Evolutionary conservation across 2,329 filamentous ascomycete species (phyloP).

Genomic region (Trichophyton verrucosum): DNA sequence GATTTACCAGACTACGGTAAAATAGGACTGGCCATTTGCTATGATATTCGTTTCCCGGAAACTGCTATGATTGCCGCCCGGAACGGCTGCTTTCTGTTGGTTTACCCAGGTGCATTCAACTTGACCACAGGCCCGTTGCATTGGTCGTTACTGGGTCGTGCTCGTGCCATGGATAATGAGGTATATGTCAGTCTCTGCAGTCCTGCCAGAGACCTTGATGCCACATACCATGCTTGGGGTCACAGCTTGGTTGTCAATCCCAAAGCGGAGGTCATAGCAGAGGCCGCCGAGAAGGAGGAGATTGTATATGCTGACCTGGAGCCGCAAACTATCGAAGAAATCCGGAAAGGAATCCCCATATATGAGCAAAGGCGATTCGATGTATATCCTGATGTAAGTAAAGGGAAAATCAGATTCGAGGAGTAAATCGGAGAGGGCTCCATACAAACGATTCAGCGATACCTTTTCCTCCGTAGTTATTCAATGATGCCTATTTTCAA

Average conservation of each 20-base stretch:
- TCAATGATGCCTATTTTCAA: not conserved
- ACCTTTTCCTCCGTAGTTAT: not conserved
- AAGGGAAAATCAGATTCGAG: slow-evolving; percentile 38
- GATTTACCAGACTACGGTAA: slow-evolving; percentile 80
- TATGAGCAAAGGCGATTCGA: slow-evolving; percentile 80
- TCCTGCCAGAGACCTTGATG: slow-evolving; percentile 66
- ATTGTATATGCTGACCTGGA: slow-evolving; percentile 63
- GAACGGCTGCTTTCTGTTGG: slow-evolving; percentile 69
- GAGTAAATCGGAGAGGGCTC: slow-evolving; percentile 16
- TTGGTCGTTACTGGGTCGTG: slow-evolving; percentile 73
- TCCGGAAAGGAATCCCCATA: slow-evolving; percentile 72
- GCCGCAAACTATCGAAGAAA: slow-evolving; percentile 56
- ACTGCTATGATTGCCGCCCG: slow-evolving; percentile 79
- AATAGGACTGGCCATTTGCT: slow-evolving; percentile 86
- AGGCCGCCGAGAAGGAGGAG: slow-evolving; percentile 66
- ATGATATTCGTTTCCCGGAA: slow-evolving; percentile 94
- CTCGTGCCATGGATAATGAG: slow-evolving; percentile 85
- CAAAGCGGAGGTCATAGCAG: slow-evolving; percentile 65
- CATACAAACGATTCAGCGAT: too few species aligned
- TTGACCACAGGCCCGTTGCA: slow-evolving; percentile 82
- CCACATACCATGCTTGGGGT: slow-evolving; percentile 79
- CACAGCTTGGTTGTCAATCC: slow-evolving; percentile 84
- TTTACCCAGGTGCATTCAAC: slow-evolving; percentile 98
- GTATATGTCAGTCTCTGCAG: slow-evolving; percentile 87
- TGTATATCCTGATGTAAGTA: slow-evolving; percentile 81